phyloP scores from a whole-genome alignment of 441 rosid species.

The Mallotus japonicus region DNA sequence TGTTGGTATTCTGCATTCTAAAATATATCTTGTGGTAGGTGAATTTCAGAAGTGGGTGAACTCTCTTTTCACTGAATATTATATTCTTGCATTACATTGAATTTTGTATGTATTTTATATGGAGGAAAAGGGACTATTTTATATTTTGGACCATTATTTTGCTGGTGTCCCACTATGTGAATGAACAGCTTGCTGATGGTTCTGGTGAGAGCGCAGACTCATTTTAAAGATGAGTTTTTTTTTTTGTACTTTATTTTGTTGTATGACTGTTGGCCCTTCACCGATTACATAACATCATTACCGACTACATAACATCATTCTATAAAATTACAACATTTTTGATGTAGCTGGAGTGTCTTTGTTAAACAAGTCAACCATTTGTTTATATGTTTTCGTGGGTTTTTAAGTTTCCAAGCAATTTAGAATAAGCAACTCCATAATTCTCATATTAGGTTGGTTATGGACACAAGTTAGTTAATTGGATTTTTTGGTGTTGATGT shows the following conservation, averaged over 20 bases:
- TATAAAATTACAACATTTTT: conserved; percentile 8
- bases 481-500: neutral
- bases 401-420: conserved; percentile 13
- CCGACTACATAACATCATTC: neutral
- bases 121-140: conserved; percentile 19
- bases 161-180: conserved; percentile 11
- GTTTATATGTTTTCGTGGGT: conserved; percentile 5
- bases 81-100: conserved; percentile 18
- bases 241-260: neutral
- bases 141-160: conserved; percentile 13
- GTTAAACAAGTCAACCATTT: conserved; percentile 28
- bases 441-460: conserved; percentile 4
- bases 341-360: conserved; percentile 29
- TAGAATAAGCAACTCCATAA: conserved; percentile 6
- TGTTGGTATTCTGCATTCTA: conserved; percentile 13
- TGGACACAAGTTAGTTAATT: neutral
- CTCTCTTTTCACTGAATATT: conserved; percentile 25
- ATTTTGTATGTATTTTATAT: conserved; percentile 6
- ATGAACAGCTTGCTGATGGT: conserved; percentile 10
- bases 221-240: conserved; percentile 16
- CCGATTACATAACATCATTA: neutral
- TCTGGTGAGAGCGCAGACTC: conserved; percentile 10
- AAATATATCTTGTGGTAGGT: conserved; percentile 20
- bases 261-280: neutral
- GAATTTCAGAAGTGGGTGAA: conserved; percentile 24